Percentiles rank a stretch among this genome's conserved stretches.
Conservation (phyloP, 2,329 filamentous ascomycete species). For the Berkeleyomyces basicola region DNA sequence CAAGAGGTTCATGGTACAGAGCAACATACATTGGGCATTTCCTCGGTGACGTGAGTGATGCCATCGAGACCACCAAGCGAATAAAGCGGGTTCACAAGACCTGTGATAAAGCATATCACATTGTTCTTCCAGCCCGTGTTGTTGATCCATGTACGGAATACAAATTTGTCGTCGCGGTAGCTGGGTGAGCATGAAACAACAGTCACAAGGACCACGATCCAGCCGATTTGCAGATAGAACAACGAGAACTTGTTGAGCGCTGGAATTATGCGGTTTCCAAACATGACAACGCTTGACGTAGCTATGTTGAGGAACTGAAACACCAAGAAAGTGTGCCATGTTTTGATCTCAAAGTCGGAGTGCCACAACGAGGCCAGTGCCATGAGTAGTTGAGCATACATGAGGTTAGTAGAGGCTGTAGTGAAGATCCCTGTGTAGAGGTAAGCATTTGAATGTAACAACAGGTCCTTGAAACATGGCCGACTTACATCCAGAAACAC, state of each 20-base stretch:
- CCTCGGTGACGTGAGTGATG: slow-evolving; percentile 33
- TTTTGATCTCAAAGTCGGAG: slow-evolving; percentile 21
- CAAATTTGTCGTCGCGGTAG: slow-evolving; percentile 30
- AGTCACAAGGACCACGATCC: slow-evolving; percentile 30
- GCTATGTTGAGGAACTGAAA: slow-evolving; percentile 28
- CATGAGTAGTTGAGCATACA: slow-evolving; percentile 27
- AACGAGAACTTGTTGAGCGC: slow-evolving; percentile 28
- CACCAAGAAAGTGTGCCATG: slow-evolving; percentile 33
- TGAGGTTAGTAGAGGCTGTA: slow-evolving; percentile 28
- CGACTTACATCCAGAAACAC: slow-evolving; percentile 12
- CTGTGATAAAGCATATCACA: slow-evolving; percentile 33
- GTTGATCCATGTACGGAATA: slow-evolving; percentile 35
- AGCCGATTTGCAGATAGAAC: slow-evolving; percentile 30
- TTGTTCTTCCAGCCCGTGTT: slow-evolving; percentile 35
- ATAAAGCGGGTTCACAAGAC: slow-evolving; percentile 32
- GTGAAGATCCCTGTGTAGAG: slow-evolving; percentile 24
- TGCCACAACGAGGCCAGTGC: slow-evolving; percentile 27
- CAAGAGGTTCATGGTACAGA: background rate
- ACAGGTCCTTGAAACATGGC: background rate
- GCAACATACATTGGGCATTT: slow-evolving; percentile 29
- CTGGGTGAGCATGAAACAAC: slow-evolving; percentile 30
- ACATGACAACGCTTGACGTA: slow-evolving; percentile 29
- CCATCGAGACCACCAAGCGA: slow-evolving; percentile 31
- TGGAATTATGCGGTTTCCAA: slow-evolving; percentile 29
- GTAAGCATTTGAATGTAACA: background rate